Evolutionary conservation across 768 basidiomycete genomes (phyloP), one percentile per base, ranked within the genome.

Genomic region (Mycena venus): DNA sequence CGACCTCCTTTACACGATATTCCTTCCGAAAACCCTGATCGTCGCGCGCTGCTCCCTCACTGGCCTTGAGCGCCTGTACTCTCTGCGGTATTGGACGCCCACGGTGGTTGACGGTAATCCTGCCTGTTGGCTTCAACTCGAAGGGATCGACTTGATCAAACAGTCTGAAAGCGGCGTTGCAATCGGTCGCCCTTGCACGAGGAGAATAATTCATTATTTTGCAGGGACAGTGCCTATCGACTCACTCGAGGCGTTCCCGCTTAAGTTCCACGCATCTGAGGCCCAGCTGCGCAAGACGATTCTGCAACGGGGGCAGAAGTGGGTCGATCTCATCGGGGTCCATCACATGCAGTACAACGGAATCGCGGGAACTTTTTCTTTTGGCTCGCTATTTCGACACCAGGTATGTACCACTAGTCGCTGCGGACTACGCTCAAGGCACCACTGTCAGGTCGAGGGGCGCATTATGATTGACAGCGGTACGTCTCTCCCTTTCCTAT

Each of bases 401-500:
- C 36, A 38, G 36, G 36, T 38, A 38, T 7, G 36, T 14, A 14
- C 14, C 36, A n/a, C n/a, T n/a, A n/a, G n/a, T n/a, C n/a, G n/a
- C 36, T 38, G 14, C 36, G 14, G 36, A 7, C 36, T 38, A 7
- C 36, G 36, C 7, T 38, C 36, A 38, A 38, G 8, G 10, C 32
- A 42, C 7, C 32, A 21, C 25, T 14, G 56, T 0, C 70, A 91
- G 91, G 85, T 91, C 47, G 86, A 84, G 51, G 87, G 90, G 49
- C 84, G 91, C 21, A 87, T 92, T 66, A 92, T 93, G 90, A 82
- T 93, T 49, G 92, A 93, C 77, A 81, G 90, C 79, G 85, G 83
- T 4, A 88, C 87, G 4, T 92, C n/a, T n/a, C n/a, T n/a, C n/a
- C n/a, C n/a, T n/a, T n/a, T n/a, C 6, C 31, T 14, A 7, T 14